These are phyloP conservation scores for Nelumbo lutea DNA, from an alignment of 164 flowering plant genomes.

Conservation along the genomic window DNA sequence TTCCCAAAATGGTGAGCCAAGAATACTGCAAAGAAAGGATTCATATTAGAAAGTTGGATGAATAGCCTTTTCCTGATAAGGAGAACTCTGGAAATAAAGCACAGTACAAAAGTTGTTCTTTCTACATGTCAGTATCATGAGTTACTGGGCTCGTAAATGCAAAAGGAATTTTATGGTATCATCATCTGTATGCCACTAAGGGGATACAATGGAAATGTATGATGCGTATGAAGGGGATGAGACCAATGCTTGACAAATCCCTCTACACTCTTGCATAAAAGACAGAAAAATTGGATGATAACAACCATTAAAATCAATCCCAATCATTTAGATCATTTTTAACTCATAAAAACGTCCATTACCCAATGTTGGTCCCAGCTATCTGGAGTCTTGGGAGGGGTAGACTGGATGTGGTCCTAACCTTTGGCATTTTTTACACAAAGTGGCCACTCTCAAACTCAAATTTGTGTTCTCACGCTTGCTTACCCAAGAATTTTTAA, in stretches of 20 bases:
- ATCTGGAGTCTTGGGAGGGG: no score
- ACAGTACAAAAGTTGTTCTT: not conserved
- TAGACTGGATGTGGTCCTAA: no score
- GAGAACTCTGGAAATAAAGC: not conserved
- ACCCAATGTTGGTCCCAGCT: no score
- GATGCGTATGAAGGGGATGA: not conserved
- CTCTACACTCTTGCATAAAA: not conserved
- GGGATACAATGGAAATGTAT: not conserved
- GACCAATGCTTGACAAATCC: not conserved
- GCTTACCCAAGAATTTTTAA: no score
- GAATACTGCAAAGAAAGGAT: constrained; percentile 47
- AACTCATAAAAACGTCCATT: no score
- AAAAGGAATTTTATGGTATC: not conserved
- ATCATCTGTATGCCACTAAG: not conserved
- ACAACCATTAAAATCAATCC: not conserved
- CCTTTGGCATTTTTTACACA: no score
- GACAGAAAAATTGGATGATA: not conserved
- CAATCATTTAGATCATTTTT: no score
- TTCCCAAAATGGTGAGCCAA: constrained; percentile 77
- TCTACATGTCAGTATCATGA: not conserved
- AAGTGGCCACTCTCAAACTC: no score
- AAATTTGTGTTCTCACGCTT: no score
- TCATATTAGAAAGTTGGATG: constrained; percentile 17
- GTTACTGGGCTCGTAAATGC: not conserved
- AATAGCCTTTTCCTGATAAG: not conserved